Conservation (phyloP, 441 rosid genomes). For the Sinapis alba region DNA sequence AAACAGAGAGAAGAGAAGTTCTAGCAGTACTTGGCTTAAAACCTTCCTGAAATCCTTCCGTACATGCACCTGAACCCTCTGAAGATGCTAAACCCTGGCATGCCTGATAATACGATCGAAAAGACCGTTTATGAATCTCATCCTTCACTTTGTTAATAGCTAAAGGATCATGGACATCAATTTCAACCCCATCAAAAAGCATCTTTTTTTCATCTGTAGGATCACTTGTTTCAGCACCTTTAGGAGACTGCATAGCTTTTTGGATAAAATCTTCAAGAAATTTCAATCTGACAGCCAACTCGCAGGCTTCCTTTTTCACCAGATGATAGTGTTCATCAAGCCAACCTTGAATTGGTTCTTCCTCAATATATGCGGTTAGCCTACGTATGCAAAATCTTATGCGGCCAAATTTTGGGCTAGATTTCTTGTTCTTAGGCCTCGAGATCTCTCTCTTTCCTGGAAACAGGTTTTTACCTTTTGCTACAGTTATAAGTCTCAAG, state of each 20-base stretch:
- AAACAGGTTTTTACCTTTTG: constrained; percentile 61
- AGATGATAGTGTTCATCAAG: constrained; percentile 95
- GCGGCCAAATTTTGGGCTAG: constrained; percentile 77
- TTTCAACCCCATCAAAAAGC: constrained; percentile 62
- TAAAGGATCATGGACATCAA: constrained; percentile 67
- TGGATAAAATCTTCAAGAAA: constrained; percentile 74
- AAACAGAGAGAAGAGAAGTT: constrained; percentile 79
- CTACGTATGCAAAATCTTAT: constrained; percentile 79
- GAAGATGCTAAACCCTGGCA: constrained; percentile 77
- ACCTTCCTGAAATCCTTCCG: constrained; percentile 91
- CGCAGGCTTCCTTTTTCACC: constrained; percentile 87
- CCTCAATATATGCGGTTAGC: constrained; percentile 92
- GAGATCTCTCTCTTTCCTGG: constrained; percentile 70
- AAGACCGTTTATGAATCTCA: constrained; percentile 71
- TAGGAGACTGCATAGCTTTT: constrained; percentile 50
- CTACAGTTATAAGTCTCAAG: constrained; percentile 78
- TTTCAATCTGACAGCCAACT: constrained; percentile 91
- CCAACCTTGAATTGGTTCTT: constrained; percentile 99
- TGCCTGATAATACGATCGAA: constrained; percentile 86
- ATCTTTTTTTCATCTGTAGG: constrained; percentile 51
- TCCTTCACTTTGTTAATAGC: constrained; percentile 69
- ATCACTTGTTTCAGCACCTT: constrained; percentile 63
- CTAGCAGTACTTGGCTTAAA: constrained; percentile 81
- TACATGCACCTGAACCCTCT: constrained; percentile 91
- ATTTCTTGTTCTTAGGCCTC: constrained; percentile 75